Conservation (phyloP, 257 asterid species). For the Cynanchum wilfordii region DNA sequence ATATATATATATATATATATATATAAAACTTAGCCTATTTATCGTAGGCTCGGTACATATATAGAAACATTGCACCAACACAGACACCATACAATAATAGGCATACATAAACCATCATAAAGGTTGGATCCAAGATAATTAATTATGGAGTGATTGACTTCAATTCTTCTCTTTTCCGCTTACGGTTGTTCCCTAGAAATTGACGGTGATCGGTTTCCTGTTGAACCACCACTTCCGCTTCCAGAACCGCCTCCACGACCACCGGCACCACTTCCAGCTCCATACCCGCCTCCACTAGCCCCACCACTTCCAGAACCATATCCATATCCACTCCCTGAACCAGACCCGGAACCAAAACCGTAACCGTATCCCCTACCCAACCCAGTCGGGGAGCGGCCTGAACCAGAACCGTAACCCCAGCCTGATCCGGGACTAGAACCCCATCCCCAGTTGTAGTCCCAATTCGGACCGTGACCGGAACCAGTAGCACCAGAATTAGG, state of each 20-base stretch:
- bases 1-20: too few species aligned
- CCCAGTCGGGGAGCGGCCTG: conserved; percentile 36
- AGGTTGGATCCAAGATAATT: background rate
- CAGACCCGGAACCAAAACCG: conserved; percentile 32
- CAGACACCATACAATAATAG: background rate
- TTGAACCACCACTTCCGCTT: conserved; percentile 9
- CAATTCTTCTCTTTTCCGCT: background rate
- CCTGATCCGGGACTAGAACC: conserved; percentile 38
- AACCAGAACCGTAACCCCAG: conserved; percentile 46
- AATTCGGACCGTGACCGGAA: conserved; percentile 32
- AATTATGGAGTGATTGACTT: too few species aligned
- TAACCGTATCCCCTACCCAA: conserved; percentile 24
- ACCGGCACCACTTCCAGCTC: conserved; percentile 21
- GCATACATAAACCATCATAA: background rate
- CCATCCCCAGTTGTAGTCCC: conserved; percentile 46
- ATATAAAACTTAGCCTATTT: background rate
- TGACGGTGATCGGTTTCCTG: conserved; percentile 8
- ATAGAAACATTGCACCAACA: background rate
- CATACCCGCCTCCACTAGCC: conserved; percentile 20
- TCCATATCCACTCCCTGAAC: conserved; percentile 33
- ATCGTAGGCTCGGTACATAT: background rate
- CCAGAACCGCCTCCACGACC: conserved; percentile 15
- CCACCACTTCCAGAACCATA: conserved; percentile 28
- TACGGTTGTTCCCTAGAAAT: conserved; percentile 6
- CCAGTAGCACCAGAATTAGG: conserved; percentile 26